Base-by-base conservation (phyloP, 2,329 filamentous ascomycete species). In the Fusarium verticillioides region DNA sequence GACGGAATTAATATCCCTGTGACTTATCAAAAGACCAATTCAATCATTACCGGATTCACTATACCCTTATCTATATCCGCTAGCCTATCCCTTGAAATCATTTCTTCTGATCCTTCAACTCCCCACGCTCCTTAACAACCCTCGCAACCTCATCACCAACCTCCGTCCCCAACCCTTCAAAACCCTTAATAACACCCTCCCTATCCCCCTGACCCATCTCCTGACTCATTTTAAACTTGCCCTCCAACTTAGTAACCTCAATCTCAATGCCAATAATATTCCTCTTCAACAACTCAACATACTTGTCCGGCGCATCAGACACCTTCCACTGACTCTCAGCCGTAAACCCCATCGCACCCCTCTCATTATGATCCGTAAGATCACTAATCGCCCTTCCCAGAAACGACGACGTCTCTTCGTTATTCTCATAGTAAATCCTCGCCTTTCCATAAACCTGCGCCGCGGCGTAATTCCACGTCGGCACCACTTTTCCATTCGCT, bases 401-500 rank as follows among this genome's bases (percentile, higher is more conserved):
- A 62, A 88, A 85, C 0, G 54, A 64, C 0, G 77, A 77, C 0
- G 88, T 88, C 28, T 85, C 83, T 0, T 80, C 72, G 0, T 84
- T 79, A 34, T 83, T 83, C 7, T 91, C 87, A 59, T 81, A 86
- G 73, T 85, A 88, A 4, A 92, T 80, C 0, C 66, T 86, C 2
- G 88, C 87, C 7, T 80, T 85, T 2, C 91, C 91, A 73, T 92
- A 92, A 0, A 84, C 88, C 77, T 93, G 89, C 0, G 87, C 90
- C 0, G 91, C 90, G 1, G 89, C 84, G 75, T 93, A 93, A 79
- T 93, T 90, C 91, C 91, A 93, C 0, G 91, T 93, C 1, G 90
- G 90, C 6, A 92, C 91, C 0, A 92, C 91, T 69, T 93, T 93
- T 10, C 86, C 91, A 0, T 86, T 90, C 0, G 76, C 77, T 0